Evolutionary conservation across 495 filamentous ascomycete species (phyloP).

Genomic region (Pseudevernia furfuracea): DNA sequence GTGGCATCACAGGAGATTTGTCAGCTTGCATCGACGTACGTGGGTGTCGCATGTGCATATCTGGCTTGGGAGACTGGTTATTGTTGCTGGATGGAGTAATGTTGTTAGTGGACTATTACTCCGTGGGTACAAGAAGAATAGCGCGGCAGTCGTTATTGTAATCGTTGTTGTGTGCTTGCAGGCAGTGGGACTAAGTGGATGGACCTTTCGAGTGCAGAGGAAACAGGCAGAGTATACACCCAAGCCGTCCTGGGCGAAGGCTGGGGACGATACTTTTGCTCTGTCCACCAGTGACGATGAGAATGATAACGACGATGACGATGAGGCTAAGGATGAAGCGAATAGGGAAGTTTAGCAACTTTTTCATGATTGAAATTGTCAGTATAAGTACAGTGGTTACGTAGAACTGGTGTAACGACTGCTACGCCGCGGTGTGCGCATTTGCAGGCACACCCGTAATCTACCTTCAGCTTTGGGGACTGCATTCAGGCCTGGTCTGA

Average conservation of each 20-base stretch:
- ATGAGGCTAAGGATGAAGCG: conserved; percentile 7
- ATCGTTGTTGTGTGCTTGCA: conserved; percentile 28
- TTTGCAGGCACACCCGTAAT: too few relatives aligned
- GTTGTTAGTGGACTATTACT: conserved; percentile 25
- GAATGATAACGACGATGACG: conserved; percentile 18
- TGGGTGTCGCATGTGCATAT: conserved; percentile 24
- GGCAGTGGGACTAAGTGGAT: conserved; percentile 37
- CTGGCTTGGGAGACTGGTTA: conserved; percentile 24
- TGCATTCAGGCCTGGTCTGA: too few relatives aligned
- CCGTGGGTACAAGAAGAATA: conserved; percentile 17
- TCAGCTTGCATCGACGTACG: conserved; percentile 24
- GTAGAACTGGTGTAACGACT: too few relatives aligned
- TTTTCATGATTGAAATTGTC: too few relatives aligned
- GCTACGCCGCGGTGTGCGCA: too few relatives aligned
- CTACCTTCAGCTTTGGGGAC: too few relatives aligned
- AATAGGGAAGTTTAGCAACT: background rate
- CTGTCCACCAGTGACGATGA: conserved; percentile 30
- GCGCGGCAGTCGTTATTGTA: background rate
- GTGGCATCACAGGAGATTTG: conserved; percentile 30
- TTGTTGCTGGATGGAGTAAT: conserved; percentile 27
- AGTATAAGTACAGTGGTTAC: too few relatives aligned
- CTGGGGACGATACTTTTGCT: conserved; percentile 25
- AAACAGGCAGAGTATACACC: background rate
- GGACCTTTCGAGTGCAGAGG: conserved; percentile 5
- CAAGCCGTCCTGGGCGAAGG: conserved; percentile 3